Conservation (phyloP, 345 rosid species). For the Cardamine resedifolia region DNA sequence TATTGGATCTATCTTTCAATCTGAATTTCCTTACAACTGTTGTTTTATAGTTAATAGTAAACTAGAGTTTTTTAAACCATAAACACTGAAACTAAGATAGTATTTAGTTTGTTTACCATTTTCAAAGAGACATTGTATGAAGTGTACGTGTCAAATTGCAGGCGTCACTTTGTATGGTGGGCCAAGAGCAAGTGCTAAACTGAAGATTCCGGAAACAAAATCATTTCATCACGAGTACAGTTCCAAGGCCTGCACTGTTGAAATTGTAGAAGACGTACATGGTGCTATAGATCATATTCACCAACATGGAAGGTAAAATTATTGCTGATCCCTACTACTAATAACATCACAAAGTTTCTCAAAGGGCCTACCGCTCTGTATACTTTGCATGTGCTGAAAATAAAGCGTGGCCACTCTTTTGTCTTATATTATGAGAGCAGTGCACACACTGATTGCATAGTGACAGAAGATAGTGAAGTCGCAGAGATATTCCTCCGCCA, state of each 20-base stretch:
- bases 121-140: neutral
- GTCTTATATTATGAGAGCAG: constrained; percentile 50
- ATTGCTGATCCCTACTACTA: constrained; percentile 4
- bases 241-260: constrained; percentile 83
- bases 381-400: constrained; percentile 24
- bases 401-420: constrained; percentile 29
- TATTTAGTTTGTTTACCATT: constrained; percentile 11
- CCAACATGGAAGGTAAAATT: constrained; percentile 79
- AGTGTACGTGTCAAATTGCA: constrained; percentile 32
- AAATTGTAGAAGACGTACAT: constrained; percentile 80
- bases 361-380: constrained; percentile 24
- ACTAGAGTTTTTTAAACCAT: neutral
- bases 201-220: constrained; percentile 55
- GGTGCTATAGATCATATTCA: constrained; percentile 90
- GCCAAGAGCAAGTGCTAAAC: constrained; percentile 61
- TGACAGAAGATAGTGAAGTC: constrained; percentile 70
- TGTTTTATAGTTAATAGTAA: neutral
- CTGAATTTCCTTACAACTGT: neutral
- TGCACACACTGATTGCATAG: constrained; percentile 92
- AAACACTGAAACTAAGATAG: neutral
- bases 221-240: constrained; percentile 89
- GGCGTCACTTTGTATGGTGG: constrained; percentile 88
- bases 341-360: neutral
- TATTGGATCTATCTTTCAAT: neutral
- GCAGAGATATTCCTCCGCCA: constrained; percentile 72